Base-by-base conservation (phyloP, 78 protist species). In the Goniomonas avonlea region DNA sequence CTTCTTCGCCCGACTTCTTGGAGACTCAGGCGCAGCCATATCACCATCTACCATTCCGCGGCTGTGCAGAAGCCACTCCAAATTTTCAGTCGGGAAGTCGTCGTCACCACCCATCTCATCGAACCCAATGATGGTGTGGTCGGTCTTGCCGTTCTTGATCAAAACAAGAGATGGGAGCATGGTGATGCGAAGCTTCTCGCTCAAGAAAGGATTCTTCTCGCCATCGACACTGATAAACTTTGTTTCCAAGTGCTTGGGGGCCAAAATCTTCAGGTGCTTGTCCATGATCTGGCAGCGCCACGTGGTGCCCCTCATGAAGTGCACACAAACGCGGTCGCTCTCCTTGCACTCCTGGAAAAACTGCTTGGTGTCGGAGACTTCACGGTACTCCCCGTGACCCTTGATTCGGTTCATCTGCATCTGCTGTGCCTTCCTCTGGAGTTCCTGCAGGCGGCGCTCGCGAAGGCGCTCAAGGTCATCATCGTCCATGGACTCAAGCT, bases 401-500 rank as follows among this genome's bases (percentile, higher is more conserved):
- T 17, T 38, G 8, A 41, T 23, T 2, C 43, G 59, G 3, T 34
- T 39, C 75, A 11, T 25, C 31, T 68, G 38, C 5, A 25, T 38
- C 59, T 41, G 20, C 27, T 35, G 25, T 53, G 29, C 38, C n/a
- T n/a, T n/a, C n/a, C n/a, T n/a, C n/a, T n/a, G n/a, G n/a, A n/a
- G n/a, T n/a, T n/a, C n/a, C n/a, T n/a, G n/a, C 27, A 68, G 8
- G 31, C 75, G 75, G 38, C 21, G 25, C 34, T 68, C 75, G 15
- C 75, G 75, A 35, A 68, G 20, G 9, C 75, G 3, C 29, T 68
- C 75, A 4, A 68, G 48, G 34, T 68, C 75, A 32, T 68, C 75
- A 48, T 68, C 75, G 34, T 68, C 75, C 35, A 68, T 20, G 35
- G 38, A 48, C 1, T 68, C 75, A 25, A 68, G 53, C 56, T 38